A percentile compares a stretch with the other conserved stretches of the same genome.
These are phyloP conservation scores for Lepiota venenata DNA, from an alignment of 768 basidiomycete genomes.

Conservation along the genomic window DNA sequence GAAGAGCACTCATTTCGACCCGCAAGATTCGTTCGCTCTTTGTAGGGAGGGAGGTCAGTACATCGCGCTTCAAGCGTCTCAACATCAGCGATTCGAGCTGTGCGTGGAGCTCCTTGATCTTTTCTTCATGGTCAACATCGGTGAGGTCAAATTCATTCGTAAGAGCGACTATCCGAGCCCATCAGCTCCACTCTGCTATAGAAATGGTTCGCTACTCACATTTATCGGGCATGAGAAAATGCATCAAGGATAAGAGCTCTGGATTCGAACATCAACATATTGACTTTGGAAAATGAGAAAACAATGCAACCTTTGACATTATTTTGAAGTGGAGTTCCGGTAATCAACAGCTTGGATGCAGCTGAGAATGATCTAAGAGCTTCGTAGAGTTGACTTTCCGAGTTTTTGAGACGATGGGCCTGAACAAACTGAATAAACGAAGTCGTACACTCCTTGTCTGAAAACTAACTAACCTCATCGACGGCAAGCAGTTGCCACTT, in stretches of 20 bases:
- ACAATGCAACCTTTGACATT: constrained; percentile 87
- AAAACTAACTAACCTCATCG: constrained; percentile 72
- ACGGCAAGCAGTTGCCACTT: constrained; percentile 98
- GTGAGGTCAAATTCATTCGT: constrained; percentile 94
- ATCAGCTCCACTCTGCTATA: constrained; percentile 1
- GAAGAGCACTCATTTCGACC: constrained; percentile 95
- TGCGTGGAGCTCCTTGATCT: constrained; percentile 93
- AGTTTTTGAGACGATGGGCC: constrained; percentile 98
- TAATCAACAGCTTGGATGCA: constrained; percentile 92
- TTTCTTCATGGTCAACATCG: constrained; percentile 88
- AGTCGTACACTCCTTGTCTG: constrained; percentile 4
- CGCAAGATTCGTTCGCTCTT: constrained; percentile 98
- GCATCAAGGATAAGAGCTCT: constrained; percentile 97
- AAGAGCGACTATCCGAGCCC: constrained; percentile 62
- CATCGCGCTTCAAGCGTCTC: constrained; percentile 91
- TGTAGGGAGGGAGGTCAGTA: constrained; percentile 91
- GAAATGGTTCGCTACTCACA: constrained; percentile 48
- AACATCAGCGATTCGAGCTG: constrained; percentile 95
- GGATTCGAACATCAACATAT: constrained; percentile 10
- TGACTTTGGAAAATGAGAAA: constrained; percentile 3
- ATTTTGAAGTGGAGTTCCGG: constrained; percentile 97
- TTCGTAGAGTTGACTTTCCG: constrained; percentile 95
- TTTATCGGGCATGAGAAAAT: constrained; percentile 98
- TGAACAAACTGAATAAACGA: constrained; percentile 27
- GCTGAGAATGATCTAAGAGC: constrained; percentile 87